These are phyloP conservation scores for Camellia granthamiana DNA, from an alignment of 148 eudicot species.

Conservation along the genomic window DNA sequence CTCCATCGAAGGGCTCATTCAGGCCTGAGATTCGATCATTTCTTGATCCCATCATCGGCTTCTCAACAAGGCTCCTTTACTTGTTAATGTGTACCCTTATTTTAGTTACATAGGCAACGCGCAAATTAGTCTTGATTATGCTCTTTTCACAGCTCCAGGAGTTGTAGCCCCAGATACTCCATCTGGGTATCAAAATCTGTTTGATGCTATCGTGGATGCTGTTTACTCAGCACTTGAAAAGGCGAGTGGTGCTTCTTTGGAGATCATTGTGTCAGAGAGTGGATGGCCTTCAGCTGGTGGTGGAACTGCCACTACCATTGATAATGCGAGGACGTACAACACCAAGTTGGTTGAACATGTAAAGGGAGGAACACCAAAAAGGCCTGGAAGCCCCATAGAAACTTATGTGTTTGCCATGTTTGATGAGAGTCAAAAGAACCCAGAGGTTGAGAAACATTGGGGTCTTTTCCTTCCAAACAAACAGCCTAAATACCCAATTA, in stretches of 20 bases:
- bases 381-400: conserved; percentile 37
- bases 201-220: conserved; percentile 40
- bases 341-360: conserved; percentile 41
- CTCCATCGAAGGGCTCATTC: conserved; percentile 14
- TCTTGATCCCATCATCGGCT: conserved; percentile 9
- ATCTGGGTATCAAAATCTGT: conserved; percentile 2
- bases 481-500: conserved; percentile 36
- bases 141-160: conserved; percentile 10
- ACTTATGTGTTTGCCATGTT: conserved; percentile 51
- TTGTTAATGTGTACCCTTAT: conserved; percentile 16
- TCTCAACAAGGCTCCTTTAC: conserved; percentile 9
- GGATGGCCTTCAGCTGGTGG: conserved; percentile 72
- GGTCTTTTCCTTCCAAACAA: conserved; percentile 41
- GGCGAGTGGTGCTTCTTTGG: conserved; percentile 21
- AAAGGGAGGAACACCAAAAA: conserved; percentile 44
- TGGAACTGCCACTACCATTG: conserved; percentile 27
- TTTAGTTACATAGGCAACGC: conserved; percentile 9
- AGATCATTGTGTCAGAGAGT: conserved; percentile 51
- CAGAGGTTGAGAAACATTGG: conserved; percentile 49
- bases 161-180: conserved; percentile 2
- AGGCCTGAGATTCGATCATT: neutral
- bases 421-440: conserved; percentile 49
- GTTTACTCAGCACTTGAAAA: conserved; percentile 42
- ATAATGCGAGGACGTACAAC: conserved; percentile 42
- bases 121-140: conserved; percentile 1